Percentiles rank a stretch among this genome's conserved stretches.
Evolutionary conservation across 805 yeast species (phyloP).

Genomic region (Ogataea methanolica): DNA sequence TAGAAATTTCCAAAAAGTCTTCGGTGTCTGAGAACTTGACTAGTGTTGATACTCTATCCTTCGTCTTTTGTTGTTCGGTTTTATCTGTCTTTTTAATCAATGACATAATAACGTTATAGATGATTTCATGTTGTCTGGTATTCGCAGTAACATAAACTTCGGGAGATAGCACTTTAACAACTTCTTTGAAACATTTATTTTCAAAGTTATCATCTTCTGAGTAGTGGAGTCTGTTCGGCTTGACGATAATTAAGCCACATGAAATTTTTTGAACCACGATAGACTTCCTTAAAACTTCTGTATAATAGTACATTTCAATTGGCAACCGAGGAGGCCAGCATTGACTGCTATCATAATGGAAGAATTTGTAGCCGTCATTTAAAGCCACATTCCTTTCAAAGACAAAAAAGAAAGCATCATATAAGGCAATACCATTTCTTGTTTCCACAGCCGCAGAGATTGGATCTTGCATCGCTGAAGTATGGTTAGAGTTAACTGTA

Average conservation of each 20-base stretch:
- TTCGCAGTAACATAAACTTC: slow-evolving; percentile 50
- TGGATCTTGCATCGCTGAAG: slow-evolving; percentile 33
- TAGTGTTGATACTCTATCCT: slow-evolving; percentile 30
- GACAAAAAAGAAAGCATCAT: slow-evolving; percentile 53
- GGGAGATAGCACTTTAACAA: slow-evolving; percentile 31
- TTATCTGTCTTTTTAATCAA: slow-evolving; percentile 33
- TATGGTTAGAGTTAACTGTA: slow-evolving; percentile 37
- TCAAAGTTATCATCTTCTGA: slow-evolving; percentile 24
- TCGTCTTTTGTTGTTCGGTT: slow-evolving; percentile 36
- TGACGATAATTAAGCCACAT: slow-evolving; percentile 41
- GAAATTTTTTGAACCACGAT: slow-evolving; percentile 50
- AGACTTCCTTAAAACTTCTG: slow-evolving; percentile 36
- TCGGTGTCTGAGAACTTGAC: slow-evolving; percentile 25
- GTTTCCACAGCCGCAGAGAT: slow-evolving; percentile 45
- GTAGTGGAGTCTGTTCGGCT: slow-evolving; percentile 49
- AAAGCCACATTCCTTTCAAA: slow-evolving; percentile 35
- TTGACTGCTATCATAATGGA: slow-evolving; percentile 23
- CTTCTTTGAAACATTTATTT: slow-evolving; percentile 16
- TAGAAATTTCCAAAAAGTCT: slow-evolving; percentile 18
- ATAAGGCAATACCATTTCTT: slow-evolving; percentile 49
- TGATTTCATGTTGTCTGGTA: slow-evolving; percentile 50
- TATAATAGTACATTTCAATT: slow-evolving; percentile 54
- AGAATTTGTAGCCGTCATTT: slow-evolving; percentile 30
- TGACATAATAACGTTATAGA: slow-evolving; percentile 46
- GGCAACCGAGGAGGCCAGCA: slow-evolving; percentile 70